phyloP scores from a whole-genome alignment of 345 rosid genomes.

The Excoecaria agallocha region DNA sequence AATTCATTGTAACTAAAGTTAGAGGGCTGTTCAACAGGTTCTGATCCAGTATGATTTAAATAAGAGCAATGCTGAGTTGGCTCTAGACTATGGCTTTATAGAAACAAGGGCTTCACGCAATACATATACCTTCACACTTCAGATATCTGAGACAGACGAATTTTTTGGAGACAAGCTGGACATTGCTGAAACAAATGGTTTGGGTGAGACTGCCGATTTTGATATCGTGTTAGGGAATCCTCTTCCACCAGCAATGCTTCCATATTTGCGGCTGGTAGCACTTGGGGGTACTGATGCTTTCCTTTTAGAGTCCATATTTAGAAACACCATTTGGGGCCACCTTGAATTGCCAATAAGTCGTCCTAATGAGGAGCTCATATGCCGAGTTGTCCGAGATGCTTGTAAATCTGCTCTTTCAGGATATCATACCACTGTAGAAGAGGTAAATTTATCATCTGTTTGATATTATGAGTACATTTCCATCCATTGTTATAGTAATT shows the following conservation, averaged over 20 bases:
- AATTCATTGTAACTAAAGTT: constrained; percentile 7
- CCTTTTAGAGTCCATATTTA: constrained; percentile 80
- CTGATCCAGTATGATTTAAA: constrained; percentile 73
- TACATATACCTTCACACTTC: constrained; percentile 72
- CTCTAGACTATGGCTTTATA: constrained; percentile 86
- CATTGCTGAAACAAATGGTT: constrained; percentile 75
- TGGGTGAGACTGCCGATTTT: constrained; percentile 66
- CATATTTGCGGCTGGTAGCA: constrained; percentile 72
- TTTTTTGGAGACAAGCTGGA: constrained; percentile 74
- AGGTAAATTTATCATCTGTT: constrained; percentile 42
- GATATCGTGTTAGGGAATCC: constrained; percentile 61
- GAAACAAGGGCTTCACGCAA: constrained; percentile 66
- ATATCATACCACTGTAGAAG: constrained; percentile 65
- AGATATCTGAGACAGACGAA: constrained; percentile 68
- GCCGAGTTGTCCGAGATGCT: constrained; percentile 70
- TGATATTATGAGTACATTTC: background rate
- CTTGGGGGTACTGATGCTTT: constrained; percentile 82
- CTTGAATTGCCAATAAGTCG: constrained; percentile 79
- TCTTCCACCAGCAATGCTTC: constrained; percentile 79
- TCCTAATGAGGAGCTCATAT: constrained; percentile 82
- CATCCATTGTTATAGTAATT: background rate
- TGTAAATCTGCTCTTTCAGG: constrained; percentile 86
- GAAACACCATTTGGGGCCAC: constrained; percentile 82
- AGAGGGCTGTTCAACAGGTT: constrained; percentile 47
- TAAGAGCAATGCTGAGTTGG: constrained; percentile 89